Conservation (phyloP, 768 basidiomycete genomes). For the Mycena venus region DNA sequence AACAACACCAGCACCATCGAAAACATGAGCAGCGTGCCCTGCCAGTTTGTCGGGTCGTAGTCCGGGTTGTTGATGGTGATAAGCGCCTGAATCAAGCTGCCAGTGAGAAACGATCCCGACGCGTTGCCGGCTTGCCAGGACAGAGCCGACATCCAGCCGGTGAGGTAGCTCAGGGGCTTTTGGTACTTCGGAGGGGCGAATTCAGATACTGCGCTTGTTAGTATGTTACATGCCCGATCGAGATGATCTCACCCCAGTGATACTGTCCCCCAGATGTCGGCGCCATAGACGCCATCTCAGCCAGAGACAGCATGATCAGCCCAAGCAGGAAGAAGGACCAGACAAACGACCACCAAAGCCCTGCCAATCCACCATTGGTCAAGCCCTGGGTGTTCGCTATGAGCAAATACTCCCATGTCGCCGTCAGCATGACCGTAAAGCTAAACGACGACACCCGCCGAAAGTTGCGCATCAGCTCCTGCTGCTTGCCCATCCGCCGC, state of each 20-base stretch:
- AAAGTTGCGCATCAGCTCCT: constrained; percentile 27
- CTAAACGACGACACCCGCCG: constrained; percentile 26
- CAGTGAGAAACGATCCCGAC: constrained; percentile 23
- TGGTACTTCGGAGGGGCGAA: constrained; percentile 25
- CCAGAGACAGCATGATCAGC: constrained; percentile 26
- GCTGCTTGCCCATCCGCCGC: constrained; percentile 27
- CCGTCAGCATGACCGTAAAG: constrained; percentile 27
- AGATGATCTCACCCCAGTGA: constrained; percentile 26
- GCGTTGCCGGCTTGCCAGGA: constrained; percentile 26
- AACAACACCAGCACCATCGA: constrained; percentile 23
- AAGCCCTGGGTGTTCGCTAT: constrained; percentile 26
- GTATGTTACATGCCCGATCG: constrained; percentile 24
- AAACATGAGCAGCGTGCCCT: constrained; percentile 22
- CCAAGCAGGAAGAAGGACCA: constrained; percentile 27
- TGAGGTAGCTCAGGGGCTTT: constrained; percentile 26
- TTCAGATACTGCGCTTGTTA: constrained; percentile 24
- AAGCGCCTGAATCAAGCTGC: constrained; percentile 24
- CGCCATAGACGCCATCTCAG: constrained; percentile 27
- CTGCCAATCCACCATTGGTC: constrained; percentile 26
- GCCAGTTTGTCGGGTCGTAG: constrained; percentile 24
- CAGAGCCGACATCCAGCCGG: constrained; percentile 26
- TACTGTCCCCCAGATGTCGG: constrained; percentile 26
- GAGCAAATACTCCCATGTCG: constrained; percentile 26
- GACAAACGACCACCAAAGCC: constrained; percentile 26
- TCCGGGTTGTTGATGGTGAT: constrained; percentile 23